A percentile compares a stretch with the other conserved stretches of the same genome.
Conservation (phyloP, 345 rosid species). For the Excoecaria agallocha region DNA sequence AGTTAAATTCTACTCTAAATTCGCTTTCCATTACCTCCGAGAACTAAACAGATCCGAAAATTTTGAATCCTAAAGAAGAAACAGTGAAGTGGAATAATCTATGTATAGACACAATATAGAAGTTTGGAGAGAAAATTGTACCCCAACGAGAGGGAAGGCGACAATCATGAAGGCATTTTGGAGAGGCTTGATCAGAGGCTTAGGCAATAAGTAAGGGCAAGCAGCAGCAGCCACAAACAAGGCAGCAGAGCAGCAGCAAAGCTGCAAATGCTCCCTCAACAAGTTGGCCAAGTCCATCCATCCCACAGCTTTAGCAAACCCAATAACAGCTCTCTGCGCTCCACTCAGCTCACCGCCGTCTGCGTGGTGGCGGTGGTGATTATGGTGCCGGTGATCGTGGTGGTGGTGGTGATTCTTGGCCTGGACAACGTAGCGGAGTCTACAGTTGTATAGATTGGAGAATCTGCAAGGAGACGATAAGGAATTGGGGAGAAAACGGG, state of each 20-base stretch:
- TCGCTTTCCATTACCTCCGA: background rate
- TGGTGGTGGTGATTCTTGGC: slow-evolving; percentile 27
- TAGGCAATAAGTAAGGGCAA: slow-evolving; percentile 69
- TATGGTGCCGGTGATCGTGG: slow-evolving; percentile 30
- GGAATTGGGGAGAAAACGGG: slow-evolving; percentile 25
- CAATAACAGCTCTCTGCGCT: slow-evolving; percentile 46
- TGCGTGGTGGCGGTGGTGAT: slow-evolving; percentile 41
- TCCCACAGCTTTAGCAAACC: slow-evolving; percentile 62
- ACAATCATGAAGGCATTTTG: slow-evolving; percentile 61
- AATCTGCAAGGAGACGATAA: slow-evolving; percentile 7
- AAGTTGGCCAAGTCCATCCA: slow-evolving; percentile 77
- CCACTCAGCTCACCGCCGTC: slow-evolving; percentile 42
- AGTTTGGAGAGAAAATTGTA: slow-evolving; percentile 25
- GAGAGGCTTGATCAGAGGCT: slow-evolving; percentile 53
- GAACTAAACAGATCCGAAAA: background rate
- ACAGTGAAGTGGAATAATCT: background rate
- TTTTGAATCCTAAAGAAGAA: background rate
- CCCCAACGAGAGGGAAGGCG: slow-evolving; percentile 94
- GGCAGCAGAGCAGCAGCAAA: slow-evolving; percentile 72
- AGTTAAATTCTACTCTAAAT: background rate
- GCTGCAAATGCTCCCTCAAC: slow-evolving; percentile 79
- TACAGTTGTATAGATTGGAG: slow-evolving; percentile 17
- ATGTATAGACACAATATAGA: background rate
- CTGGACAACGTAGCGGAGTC: slow-evolving; percentile 28
- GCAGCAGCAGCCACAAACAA: slow-evolving; percentile 72